phyloP scores from a whole-genome alignment of 768 basidiomycete genomes.

The Tulasnella sp. region DNA sequence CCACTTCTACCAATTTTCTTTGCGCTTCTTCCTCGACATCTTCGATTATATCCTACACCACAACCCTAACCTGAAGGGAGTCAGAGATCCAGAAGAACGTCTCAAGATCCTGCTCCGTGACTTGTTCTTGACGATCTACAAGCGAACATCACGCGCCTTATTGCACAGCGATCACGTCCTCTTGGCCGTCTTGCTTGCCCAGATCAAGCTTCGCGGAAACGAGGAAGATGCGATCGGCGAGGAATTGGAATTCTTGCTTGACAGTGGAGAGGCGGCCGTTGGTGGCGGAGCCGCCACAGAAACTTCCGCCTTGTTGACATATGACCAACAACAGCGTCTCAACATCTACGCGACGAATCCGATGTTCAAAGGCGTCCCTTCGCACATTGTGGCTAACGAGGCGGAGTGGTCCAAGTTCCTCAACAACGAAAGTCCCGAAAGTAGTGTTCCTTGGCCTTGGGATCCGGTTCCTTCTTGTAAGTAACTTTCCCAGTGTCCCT shows the following conservation, averaged over 20 bases:
- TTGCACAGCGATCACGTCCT: conserved; percentile 84
- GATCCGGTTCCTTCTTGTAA: conserved; percentile 51
- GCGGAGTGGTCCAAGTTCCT: conserved; percentile 64
- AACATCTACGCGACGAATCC: conserved; percentile 56
- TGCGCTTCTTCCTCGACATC: conserved; percentile 95
- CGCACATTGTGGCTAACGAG: conserved; percentile 47
- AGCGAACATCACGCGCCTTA: conserved; percentile 78
- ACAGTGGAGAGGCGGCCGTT: conserved; percentile 60
- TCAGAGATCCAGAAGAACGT: conserved; percentile 59
- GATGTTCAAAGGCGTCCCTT: conserved; percentile 65
- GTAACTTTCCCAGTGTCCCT: conserved; percentile 23
- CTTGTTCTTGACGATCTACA: conserved; percentile 79
- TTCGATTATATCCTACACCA: conserved; percentile 90
- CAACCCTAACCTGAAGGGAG: conserved; percentile 76
- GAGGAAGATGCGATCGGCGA: conserved; percentile 56
- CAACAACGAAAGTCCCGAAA: conserved; percentile 52
- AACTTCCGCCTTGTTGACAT: conserved; percentile 38
- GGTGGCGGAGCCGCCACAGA: conserved; percentile 30
- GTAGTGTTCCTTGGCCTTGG: conserved; percentile 65
- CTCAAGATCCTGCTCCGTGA: conserved; percentile 74
- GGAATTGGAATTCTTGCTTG: conserved; percentile 84
- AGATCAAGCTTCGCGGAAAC: conserved; percentile 69
- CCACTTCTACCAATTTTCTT: conserved; percentile 98
- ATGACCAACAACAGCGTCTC: conserved; percentile 59
- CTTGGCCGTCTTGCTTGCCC: conserved; percentile 79